Evolutionary conservation across 352 stramenopile genomes (phyloP).

Genomic region (Phytopythium helicoides): DNA sequence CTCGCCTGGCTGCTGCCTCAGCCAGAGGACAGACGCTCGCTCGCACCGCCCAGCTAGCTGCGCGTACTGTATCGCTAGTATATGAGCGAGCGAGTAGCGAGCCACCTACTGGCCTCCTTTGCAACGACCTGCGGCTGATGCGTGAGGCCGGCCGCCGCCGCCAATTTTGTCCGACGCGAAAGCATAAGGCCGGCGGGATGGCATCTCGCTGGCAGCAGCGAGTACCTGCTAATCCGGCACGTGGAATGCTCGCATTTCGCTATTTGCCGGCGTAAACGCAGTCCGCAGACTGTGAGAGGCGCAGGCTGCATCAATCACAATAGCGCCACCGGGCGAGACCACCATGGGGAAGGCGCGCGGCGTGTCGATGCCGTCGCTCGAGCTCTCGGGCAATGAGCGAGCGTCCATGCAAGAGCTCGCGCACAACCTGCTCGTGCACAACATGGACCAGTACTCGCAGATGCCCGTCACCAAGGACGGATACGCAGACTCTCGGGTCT

Average conservation of each 20-base stretch:
- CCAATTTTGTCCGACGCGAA: background rate
- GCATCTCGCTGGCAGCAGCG: background rate
- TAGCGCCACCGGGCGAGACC: background rate
- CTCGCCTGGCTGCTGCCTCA: slow-evolving; percentile 1
- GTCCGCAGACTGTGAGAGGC: no score
- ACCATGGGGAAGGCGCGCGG: slow-evolving; percentile 11
- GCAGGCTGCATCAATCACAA: background rate
- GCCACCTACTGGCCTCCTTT: background rate
- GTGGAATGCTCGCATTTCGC: background rate
- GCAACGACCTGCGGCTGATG: background rate
- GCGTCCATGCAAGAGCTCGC: slow-evolving; percentile 31
- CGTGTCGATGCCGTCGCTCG: slow-evolving; percentile 23
- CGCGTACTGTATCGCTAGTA: background rate
- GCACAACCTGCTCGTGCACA: slow-evolving; percentile 19
- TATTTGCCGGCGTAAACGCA: slow-evolving; percentile 1
- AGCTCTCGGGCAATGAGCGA: slow-evolving; percentile 22
- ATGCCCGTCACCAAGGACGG: slow-evolving; percentile 25
- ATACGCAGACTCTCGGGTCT: slow-evolving; percentile 27
- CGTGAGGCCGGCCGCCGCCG: no score
- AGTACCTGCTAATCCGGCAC: background rate
- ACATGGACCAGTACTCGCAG: slow-evolving; percentile 22
- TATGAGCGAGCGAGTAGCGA: background rate
- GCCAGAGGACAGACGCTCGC: background rate
- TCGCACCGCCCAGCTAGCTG: background rate
- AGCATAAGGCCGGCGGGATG: background rate